These are phyloP conservation scores for Austropuccinia psidii DNA, from an alignment of 1,284 basidiomycete species.

Conservation along the genomic window DNA sequence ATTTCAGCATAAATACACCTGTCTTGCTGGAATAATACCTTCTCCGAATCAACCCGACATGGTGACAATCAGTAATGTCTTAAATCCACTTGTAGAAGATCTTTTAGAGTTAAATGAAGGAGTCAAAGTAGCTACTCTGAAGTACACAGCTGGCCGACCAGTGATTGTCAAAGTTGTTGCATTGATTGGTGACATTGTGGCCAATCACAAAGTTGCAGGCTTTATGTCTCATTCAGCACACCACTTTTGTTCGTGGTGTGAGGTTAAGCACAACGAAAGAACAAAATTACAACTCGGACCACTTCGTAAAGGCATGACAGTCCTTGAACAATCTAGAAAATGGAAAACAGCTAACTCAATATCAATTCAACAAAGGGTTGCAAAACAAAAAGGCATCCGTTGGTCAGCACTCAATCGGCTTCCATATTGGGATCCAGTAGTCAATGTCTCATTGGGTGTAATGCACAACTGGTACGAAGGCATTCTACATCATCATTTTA, in stretches of 20 bases:
- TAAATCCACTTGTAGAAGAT: neutral
- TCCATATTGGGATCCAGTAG: constrained; percentile 30
- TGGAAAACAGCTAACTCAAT: neutral
- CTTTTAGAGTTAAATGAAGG: neutral
- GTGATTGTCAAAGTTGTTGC: neutral
- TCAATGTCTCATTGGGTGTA: neutral
- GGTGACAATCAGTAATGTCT: neutral
- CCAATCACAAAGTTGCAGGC: constrained; percentile 7
- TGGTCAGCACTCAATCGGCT: constrained; percentile 22
- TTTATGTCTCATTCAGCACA: neutral
- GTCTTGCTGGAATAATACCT: neutral
- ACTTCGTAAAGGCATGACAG: neutral
- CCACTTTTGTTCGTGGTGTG: constrained; percentile 1
- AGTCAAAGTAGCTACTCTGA: neutral
- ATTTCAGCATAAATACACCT: neutral
- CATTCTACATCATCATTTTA: constrained; percentile 8
- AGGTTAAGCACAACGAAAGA: neutral
- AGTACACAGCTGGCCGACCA: neutral
- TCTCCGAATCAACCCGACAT: constrained; percentile 6
- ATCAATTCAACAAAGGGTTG: neutral
- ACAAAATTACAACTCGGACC: neutral
- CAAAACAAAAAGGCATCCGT: neutral
- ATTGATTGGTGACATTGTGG: constrained; percentile 8
- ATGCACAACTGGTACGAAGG: constrained; percentile 29
- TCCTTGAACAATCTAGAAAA: neutral